These are phyloP conservation scores for Albatrellus sp. DNA, from an alignment of 1,284 basidiomycete species.

Conservation along the genomic window DNA sequence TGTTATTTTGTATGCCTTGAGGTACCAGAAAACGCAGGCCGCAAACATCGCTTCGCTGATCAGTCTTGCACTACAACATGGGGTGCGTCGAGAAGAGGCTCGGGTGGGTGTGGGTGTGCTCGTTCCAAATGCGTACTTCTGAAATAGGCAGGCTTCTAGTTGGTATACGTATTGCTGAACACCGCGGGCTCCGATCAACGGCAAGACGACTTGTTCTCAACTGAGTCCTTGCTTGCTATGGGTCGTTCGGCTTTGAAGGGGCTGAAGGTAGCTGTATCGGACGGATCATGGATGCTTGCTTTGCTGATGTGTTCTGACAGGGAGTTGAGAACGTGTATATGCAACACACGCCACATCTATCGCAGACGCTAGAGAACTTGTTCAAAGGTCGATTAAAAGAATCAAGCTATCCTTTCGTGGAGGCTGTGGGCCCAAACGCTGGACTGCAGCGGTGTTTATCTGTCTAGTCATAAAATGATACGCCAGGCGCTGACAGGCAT, in stretches of 20 bases:
- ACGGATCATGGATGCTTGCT: not conserved
- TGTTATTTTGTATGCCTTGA: constrained; percentile 89
- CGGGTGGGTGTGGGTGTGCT: constrained; percentile 34
- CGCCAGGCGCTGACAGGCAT: not conserved
- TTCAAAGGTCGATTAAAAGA: constrained; percentile 83
- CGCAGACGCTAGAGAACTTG: constrained; percentile 84
- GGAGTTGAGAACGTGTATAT: constrained; percentile 99
- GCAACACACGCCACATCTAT: constrained; percentile 90
- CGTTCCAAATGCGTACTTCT: not conserved
- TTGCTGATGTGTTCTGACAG: constrained; percentile 24
- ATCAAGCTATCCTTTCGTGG: constrained; percentile 83
- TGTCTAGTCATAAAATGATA: not conserved
- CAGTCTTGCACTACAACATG: constrained; percentile 71
- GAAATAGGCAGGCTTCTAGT: constrained; percentile 27
- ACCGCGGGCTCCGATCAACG: constrained; percentile 92
- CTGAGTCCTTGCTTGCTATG: constrained; percentile 88
- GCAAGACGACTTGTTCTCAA: constrained; percentile 96
- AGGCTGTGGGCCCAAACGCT: constrained; percentile 55
- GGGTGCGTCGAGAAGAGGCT: constrained; percentile 76
- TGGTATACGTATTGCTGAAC: constrained; percentile 91
- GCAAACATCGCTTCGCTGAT: constrained; percentile 79
- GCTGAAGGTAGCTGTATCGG: constrained; percentile 52
- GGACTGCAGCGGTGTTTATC: constrained; percentile 47
- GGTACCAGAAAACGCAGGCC: constrained; percentile 89
- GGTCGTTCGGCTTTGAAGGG: constrained; percentile 94